Conservation (phyloP, 345 rosid species). For the Aquilaria sinensis region DNA sequence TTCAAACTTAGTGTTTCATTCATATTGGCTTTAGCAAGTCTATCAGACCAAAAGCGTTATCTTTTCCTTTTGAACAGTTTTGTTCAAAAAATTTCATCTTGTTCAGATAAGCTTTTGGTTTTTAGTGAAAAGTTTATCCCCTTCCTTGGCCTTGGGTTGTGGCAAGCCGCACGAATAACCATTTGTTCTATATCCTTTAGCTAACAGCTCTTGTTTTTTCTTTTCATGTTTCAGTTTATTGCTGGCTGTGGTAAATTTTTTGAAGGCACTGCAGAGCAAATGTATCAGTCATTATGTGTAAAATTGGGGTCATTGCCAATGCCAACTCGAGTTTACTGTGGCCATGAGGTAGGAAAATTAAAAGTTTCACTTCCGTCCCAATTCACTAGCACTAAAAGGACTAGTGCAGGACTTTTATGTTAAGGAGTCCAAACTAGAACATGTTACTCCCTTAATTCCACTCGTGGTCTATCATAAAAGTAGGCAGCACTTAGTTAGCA, state of each 20-base stretch:
- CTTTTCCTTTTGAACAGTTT: neutral
- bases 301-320: conserved; percentile 84
- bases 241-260: conserved; percentile 93
- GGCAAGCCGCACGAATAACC: neutral
- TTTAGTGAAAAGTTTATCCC: neutral
- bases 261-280: conserved; percentile 95
- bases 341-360: conserved; percentile 68
- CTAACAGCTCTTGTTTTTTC: conserved; percentile 7
- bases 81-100: neutral
- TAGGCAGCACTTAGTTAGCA: no score
- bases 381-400: no score
- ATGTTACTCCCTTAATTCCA: no score
- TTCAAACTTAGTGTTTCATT: no score
- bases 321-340: conserved; percentile 80
- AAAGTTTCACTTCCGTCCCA: no score
- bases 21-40: no score
- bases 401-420: no score
- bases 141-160: no score
- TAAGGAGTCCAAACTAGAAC: no score
- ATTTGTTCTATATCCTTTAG: neutral
- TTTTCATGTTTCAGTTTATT: conserved; percentile 43
- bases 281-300: conserved; percentile 86
- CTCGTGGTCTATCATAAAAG: no score
- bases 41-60: no score
- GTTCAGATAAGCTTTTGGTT: neutral